Conservation (phyloP, 78 protist species). For the Polysphondylium violaceum region DNA sequence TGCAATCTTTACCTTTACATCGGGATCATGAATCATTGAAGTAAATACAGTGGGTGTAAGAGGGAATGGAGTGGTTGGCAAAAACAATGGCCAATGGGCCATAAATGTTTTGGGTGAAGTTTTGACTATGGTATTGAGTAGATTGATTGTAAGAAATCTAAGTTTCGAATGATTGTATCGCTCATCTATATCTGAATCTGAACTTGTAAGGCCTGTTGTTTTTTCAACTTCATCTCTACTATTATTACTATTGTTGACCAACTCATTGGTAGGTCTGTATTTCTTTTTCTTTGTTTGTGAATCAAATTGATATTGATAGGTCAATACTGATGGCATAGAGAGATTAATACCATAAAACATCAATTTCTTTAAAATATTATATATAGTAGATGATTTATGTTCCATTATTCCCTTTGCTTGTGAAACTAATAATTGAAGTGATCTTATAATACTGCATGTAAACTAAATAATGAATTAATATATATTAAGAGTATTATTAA, state of each 20-base stretch:
- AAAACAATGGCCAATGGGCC: slow-evolving; percentile 47
- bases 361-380: slow-evolving; percentile 32
- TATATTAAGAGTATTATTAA: not conserved
- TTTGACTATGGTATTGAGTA: slow-evolving; percentile 25
- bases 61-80: slow-evolving; percentile 33
- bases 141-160: slow-evolving; percentile 27
- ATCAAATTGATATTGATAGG: slow-evolving; percentile 45
- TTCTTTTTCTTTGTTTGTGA: not conserved
- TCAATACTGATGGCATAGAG: slow-evolving; percentile 20
- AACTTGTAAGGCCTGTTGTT: slow-evolving; percentile 53
- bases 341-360: slow-evolving; percentile 69
- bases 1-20: slow-evolving; percentile 26
- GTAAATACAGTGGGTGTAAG: slow-evolving; percentile 45
- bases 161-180: slow-evolving; percentile 35
- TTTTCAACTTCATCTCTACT: not conserved
- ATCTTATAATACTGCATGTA: slow-evolving; percentile 60
- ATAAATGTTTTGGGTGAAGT: slow-evolving; percentile 51
- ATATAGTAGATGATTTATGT: slow-evolving; percentile 7
- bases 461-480: slow-evolving; percentile 4
- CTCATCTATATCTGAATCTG: slow-evolving; percentile 72
- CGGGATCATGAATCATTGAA: slow-evolving; percentile 27
- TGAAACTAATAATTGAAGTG: slow-evolving; percentile 46
- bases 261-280: not conserved
- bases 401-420: slow-evolving; percentile 51
- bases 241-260: not conserved